Evolutionary conservation across 177 flowering plant species (phyloP), one percentile per base, ranked within the genome.

Genomic region (Vitis hybrid): DNA sequence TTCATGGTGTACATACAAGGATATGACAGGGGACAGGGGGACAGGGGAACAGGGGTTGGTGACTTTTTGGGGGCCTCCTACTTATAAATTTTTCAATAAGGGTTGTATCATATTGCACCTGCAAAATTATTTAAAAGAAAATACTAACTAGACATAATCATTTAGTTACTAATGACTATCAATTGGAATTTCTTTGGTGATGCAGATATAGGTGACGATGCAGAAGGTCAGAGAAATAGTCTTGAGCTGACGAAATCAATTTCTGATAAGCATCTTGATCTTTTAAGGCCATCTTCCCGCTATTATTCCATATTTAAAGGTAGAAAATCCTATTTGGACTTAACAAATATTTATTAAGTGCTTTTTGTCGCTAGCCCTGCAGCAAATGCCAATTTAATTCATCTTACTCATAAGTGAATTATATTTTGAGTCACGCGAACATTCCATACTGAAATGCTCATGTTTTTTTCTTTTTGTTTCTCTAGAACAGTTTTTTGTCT

Each of bases 251-350:
- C 73, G 60, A 87, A 68, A 82, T 70, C 88, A 55, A 84, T 67
- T 69, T 78, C 93, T 49, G 89, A 83, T 60, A 89, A 88, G 83
- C 88, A 83, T 74, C 75, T 64, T 74, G 88, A 89, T 71, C 89
- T 89, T 72, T 79, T 83, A 82, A 89, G 91, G 79, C 90, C 93
- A 60, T 78, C 91, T 15, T 86, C 90, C 70, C 88, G 93, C 66
- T 74, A 81, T 73, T 75, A 70, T 83, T 79, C 93, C 57, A 64
- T 82, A 67, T 81, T 79, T 67, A 91, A 86, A 89, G 96, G 96
- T 91, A 82, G 52, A 51, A 12, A 10, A 54, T 67, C 59, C 8
- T 50, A 21, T 10, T 69, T 64, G 60, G 54, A 70, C 61, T 17
- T 52, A 4, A 2, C 17, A 17, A 51, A 52, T 19, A 63, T 11